These are phyloP conservation scores for Eutrema salsugineum DNA, from an alignment of 441 rosid genomes.

Conservation along the genomic window DNA sequence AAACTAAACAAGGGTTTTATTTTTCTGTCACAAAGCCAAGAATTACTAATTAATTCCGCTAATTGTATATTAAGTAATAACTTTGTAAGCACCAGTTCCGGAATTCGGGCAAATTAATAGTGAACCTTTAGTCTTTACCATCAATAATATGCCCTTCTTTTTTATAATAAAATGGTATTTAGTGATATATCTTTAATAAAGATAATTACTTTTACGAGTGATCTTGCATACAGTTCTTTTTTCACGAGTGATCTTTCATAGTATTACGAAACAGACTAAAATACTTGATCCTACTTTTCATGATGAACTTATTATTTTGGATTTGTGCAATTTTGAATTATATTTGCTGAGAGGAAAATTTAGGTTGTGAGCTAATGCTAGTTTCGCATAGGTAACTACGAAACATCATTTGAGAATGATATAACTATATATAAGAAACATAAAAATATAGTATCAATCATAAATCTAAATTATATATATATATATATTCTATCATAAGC, in stretches of 20 bases:
- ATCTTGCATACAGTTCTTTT: not conserved
- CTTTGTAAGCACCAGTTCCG: slow-evolving; percentile 31
- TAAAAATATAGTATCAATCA: not conserved
- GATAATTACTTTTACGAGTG: not conserved
- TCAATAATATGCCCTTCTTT: slow-evolving; percentile 8
- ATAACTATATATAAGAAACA: too few relatives aligned
- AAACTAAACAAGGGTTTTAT: slow-evolving; percentile 2
- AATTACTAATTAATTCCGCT: slow-evolving; percentile 2
- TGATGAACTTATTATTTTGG: not conserved
- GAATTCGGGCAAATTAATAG: slow-evolving; percentile 21
- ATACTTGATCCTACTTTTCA: not conserved
- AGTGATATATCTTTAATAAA: not conserved
- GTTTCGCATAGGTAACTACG: not conserved
- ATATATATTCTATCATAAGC: not conserved
- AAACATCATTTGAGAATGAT: slow-evolving; percentile 5
- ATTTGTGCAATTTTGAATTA: not conserved
- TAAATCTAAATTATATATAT: not conserved
- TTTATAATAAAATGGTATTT: not conserved
- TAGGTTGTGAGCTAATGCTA: not conserved
- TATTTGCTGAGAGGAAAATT: not conserved
- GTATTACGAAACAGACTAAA: too few relatives aligned
- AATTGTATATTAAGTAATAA: not conserved
- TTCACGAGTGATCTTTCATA: not conserved
- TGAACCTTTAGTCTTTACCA: slow-evolving; percentile 12
- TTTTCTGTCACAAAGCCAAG: slow-evolving; percentile 8